Conservation (phyloP, 2,329 filamentous ascomycete species). For the Alternaria arbusti region DNA sequence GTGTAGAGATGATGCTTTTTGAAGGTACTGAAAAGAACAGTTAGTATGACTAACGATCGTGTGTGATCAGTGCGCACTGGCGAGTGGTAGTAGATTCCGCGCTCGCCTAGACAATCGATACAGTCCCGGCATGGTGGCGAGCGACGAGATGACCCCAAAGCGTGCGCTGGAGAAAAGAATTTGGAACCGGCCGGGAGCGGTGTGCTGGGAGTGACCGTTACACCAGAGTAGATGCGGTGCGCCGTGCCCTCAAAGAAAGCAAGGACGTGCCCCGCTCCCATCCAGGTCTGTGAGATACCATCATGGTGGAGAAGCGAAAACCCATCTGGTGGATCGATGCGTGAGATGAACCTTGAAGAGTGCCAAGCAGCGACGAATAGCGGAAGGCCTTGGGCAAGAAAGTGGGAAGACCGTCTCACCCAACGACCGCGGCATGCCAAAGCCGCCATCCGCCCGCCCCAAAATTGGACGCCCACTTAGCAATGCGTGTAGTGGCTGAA, state of each 20-base stretch:
- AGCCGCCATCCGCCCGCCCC: slow-evolving; percentile 4
- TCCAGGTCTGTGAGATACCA: slow-evolving; percentile 17
- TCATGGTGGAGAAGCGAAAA: slow-evolving; percentile 31
- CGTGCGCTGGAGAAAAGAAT: neutral
- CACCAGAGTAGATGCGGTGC: slow-evolving; percentile 33
- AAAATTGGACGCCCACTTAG: slow-evolving; percentile 8
- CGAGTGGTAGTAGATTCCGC: neutral
- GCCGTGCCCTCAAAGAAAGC: slow-evolving; percentile 23
- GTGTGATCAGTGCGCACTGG: neutral
- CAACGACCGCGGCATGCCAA: slow-evolving; percentile 6
- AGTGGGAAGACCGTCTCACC: slow-evolving; percentile 4
- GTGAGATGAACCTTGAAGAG: slow-evolving; percentile 2
- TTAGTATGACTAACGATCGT: neutral
- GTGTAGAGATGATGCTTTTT: neutral
- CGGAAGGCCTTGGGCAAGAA: slow-evolving; percentile 18
- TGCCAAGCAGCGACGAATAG: slow-evolving; percentile 13
- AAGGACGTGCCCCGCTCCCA: slow-evolving; percentile 18
- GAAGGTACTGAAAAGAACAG: neutral
- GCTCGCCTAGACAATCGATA: neutral
- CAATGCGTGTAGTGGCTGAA: neutral
- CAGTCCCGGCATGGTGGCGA: slow-evolving; percentile 30
- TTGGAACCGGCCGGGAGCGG: slow-evolving; percentile 32
- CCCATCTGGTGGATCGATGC: slow-evolving; percentile 14
- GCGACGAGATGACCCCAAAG: neutral
- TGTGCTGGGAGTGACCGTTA: slow-evolving; percentile 32